These are phyloP conservation scores for Solanum peruvianum DNA, from an alignment of 257 asterid genomes.

Conservation along the genomic window DNA sequence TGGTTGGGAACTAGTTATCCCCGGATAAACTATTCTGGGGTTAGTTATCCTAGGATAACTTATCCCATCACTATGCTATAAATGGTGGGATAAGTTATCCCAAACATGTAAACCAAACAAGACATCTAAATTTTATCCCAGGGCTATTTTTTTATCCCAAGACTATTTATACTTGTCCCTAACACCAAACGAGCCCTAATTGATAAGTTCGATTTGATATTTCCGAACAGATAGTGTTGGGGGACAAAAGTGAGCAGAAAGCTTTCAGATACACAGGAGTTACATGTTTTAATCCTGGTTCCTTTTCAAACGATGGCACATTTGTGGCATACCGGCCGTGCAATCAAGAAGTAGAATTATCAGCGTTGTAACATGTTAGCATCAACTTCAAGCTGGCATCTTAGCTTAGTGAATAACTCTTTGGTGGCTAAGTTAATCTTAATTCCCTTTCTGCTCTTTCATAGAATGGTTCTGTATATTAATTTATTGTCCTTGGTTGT, in stretches of 20 bases:
- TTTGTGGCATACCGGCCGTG: constrained; percentile 82
- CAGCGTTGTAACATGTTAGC: constrained; percentile 57
- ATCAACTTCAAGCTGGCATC: not conserved
- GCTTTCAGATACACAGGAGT: constrained; percentile 65
- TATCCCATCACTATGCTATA: too few species aligned
- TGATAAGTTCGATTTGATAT: not conserved
- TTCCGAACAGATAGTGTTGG: constrained; percentile 66
- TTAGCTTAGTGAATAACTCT: not conserved
- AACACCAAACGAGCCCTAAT: too few species aligned
- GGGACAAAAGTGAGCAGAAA: constrained; percentile 90
- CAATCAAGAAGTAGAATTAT: constrained; percentile 74
- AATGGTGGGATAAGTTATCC: too few species aligned
- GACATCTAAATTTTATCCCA: too few species aligned
- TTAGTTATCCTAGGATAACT: too few species aligned
- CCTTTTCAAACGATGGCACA: constrained; percentile 78
- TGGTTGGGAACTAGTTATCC: too few species aligned
- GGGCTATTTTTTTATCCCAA: too few species aligned
- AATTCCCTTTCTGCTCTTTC: not conserved
- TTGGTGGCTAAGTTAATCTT: not conserved
- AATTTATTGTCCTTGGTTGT: not conserved
- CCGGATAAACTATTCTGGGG: too few species aligned
- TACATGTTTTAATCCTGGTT: constrained; percentile 93
- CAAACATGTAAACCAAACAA: too few species aligned
- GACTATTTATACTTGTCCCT: too few species aligned
- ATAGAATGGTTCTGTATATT: not conserved